Conservation (phyloP, 345 rosid genomes). For the Toxicodendron radicans region DNA sequence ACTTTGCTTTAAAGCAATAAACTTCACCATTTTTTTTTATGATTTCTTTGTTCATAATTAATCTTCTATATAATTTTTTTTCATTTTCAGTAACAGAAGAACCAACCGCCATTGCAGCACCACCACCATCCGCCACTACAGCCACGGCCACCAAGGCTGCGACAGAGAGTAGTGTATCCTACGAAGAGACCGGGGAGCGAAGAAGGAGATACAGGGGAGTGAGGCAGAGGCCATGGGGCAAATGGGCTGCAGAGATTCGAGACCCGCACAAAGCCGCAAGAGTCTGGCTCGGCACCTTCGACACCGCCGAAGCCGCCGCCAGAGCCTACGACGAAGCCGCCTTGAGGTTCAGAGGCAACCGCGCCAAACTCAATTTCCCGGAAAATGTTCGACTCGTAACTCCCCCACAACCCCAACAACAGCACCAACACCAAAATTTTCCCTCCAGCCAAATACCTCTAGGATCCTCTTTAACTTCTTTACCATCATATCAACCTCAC, state of each 20-base stretch:
- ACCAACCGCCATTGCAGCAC: slow-evolving; percentile 16
- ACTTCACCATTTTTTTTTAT: neutral
- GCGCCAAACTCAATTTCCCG: slow-evolving; percentile 83
- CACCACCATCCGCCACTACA: slow-evolving; percentile 13
- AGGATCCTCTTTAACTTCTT: slow-evolving; percentile 8
- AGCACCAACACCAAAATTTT: slow-evolving; percentile 26
- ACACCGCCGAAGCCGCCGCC: slow-evolving; percentile 84
- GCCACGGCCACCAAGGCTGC: slow-evolving; percentile 11
- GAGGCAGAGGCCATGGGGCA: slow-evolving; percentile 89
- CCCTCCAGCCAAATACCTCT: slow-evolving; percentile 25
- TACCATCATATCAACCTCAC: slow-evolving; percentile 6
- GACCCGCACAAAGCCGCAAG: slow-evolving; percentile 83
- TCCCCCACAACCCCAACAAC: slow-evolving; percentile 12
- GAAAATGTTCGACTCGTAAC: slow-evolving; percentile 49
- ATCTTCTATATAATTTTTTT: neutral
- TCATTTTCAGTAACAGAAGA: slow-evolving; percentile 34
- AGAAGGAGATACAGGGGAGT: slow-evolving; percentile 79
- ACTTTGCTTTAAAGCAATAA: slow-evolving; percentile 18
- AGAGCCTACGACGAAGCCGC: slow-evolving; percentile 93
- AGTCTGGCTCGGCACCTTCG: slow-evolving; percentile 90
- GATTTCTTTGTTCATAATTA: neutral
- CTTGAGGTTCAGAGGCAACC: slow-evolving; percentile 75
- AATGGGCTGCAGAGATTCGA: slow-evolving; percentile 93
- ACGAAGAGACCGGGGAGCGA: slow-evolving; percentile 45
- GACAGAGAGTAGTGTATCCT: slow-evolving; percentile 16